Evolutionary conservation across 23 red algal species (phyloP).

Genomic region (Gracilaria gracilis): DNA sequence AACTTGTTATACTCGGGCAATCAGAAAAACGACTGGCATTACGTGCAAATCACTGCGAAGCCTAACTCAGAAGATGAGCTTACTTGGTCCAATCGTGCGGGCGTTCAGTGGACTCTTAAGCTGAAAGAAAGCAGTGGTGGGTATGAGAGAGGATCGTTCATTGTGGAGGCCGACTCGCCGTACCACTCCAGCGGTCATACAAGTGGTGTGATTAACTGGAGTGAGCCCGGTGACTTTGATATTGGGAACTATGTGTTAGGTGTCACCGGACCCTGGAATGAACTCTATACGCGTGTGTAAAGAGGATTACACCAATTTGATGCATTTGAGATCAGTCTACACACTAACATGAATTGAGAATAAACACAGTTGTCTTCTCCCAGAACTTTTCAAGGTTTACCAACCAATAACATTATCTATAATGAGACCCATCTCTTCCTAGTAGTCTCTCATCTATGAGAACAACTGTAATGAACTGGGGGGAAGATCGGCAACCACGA

Average conservation of each 20-base stretch:
- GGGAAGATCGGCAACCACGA: no score
- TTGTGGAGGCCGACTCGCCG: background rate
- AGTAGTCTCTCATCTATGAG: no score
- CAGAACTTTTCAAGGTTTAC: no score
- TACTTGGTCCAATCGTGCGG: background rate
- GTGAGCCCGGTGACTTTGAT: background rate
- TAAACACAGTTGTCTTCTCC: no score
- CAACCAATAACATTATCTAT: no score
- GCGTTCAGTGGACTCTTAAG: background rate
- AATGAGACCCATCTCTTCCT: no score
- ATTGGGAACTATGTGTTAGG: background rate
- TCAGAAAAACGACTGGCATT: background rate
- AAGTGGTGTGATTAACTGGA: background rate
- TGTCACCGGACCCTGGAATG: background rate
- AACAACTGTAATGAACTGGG: no score
- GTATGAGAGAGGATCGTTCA: background rate
- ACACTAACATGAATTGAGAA: no score
- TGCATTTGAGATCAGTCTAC: no score
- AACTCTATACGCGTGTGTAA: constrained; percentile 1
- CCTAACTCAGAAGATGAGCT: background rate
- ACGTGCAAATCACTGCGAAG: background rate
- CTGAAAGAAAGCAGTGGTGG: background rate
- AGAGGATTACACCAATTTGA: no score
- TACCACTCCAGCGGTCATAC: constrained; percentile 1
- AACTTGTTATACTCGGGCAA: background rate